Conservation (phyloP, 768 basidiomycete species). For the Suillus fuscotomentosus region DNA sequence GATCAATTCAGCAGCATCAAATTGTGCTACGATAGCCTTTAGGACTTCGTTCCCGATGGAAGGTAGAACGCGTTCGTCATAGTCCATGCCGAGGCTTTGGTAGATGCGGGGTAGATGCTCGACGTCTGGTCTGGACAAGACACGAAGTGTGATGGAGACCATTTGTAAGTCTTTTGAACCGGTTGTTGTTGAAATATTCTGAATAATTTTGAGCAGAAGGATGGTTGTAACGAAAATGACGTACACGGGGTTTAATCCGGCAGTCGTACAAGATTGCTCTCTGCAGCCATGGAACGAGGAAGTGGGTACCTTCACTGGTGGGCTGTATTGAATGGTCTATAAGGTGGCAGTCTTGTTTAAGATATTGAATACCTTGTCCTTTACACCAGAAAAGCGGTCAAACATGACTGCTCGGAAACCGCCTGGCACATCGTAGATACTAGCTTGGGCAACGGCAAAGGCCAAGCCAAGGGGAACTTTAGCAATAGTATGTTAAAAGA, state of each 20-base stretch:
- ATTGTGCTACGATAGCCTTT: conserved; percentile 97
- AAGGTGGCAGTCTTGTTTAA: background rate
- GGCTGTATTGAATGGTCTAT: conserved; percentile 49
- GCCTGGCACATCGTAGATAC: conserved; percentile 77
- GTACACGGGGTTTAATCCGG: conserved; percentile 91
- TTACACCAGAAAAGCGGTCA: conserved; percentile 93
- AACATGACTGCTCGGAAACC: conserved; percentile 97
- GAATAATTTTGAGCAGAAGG: conserved; percentile 8
- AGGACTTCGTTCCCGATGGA: conserved; percentile 98
- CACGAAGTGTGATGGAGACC: conserved; percentile 95
- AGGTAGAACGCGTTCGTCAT: conserved; percentile 96
- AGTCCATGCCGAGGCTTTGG: conserved; percentile 91
- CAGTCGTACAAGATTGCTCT: conserved; percentile 97
- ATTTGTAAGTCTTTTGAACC: conserved; percentile 99
- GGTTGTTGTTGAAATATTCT: conserved; percentile 99
- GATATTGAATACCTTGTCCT: conserved; percentile 55
- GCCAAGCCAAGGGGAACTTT: conserved; percentile 40
- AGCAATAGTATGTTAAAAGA: conserved; percentile 10
- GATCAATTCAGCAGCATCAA: conserved; percentile 95
- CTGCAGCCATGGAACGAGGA: conserved; percentile 94
- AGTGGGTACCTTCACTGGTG: conserved; percentile 90
- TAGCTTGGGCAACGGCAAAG: conserved; percentile 45
- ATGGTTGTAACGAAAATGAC: conserved; percentile 21
- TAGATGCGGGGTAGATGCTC: conserved; percentile 90
- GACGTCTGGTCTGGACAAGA: conserved; percentile 91